phyloP scores from a whole-genome alignment of 495 filamentous ascomycete species.

The Xylaria scruposa region DNA sequence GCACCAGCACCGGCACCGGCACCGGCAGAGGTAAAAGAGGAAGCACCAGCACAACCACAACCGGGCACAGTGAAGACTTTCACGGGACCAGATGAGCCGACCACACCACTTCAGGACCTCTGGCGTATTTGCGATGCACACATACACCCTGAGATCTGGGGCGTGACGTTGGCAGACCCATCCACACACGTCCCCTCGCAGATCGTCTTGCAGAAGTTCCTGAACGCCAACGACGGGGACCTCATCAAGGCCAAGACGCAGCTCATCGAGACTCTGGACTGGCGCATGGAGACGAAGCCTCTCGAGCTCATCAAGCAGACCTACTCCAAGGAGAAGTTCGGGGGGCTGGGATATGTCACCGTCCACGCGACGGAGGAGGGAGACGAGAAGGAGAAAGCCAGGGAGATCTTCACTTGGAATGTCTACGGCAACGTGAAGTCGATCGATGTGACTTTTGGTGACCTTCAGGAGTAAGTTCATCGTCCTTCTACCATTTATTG shows the following conservation, averaged over 20 bases:
- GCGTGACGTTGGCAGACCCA: slow-evolving; percentile 64
- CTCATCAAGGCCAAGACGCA: slow-evolving; percentile 73
- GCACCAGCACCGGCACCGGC: slow-evolving; percentile 10
- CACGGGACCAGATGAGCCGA: slow-evolving; percentile 31
- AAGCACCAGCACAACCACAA: neutral
- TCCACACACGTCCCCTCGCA: slow-evolving; percentile 69
- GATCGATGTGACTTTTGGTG: slow-evolving; percentile 72
- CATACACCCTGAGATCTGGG: slow-evolving; percentile 77
- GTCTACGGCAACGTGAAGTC: slow-evolving; percentile 83
- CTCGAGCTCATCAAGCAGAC: slow-evolving; percentile 53
- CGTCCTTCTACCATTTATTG: neutral
- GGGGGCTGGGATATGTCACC: slow-evolving; percentile 62
- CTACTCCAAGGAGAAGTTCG: slow-evolving; percentile 62
- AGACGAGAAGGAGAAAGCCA: slow-evolving; percentile 33
- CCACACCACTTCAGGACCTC: slow-evolving; percentile 42
- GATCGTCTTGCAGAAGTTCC: slow-evolving; percentile 87
- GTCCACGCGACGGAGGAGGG: slow-evolving; percentile 38
- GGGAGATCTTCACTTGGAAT: slow-evolving; percentile 78
- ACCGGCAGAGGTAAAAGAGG: neutral
- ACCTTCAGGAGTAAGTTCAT: slow-evolving; percentile 73
- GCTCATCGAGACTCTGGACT: slow-evolving; percentile 77
- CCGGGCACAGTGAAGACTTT: neutral
- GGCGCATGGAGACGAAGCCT: slow-evolving; percentile 70
- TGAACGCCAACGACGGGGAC: slow-evolving; percentile 84
- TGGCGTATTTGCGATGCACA: slow-evolving; percentile 45